phyloP scores from a whole-genome alignment of 2,329 filamentous ascomycete species.

The Colletotrichum lupini region DNA sequence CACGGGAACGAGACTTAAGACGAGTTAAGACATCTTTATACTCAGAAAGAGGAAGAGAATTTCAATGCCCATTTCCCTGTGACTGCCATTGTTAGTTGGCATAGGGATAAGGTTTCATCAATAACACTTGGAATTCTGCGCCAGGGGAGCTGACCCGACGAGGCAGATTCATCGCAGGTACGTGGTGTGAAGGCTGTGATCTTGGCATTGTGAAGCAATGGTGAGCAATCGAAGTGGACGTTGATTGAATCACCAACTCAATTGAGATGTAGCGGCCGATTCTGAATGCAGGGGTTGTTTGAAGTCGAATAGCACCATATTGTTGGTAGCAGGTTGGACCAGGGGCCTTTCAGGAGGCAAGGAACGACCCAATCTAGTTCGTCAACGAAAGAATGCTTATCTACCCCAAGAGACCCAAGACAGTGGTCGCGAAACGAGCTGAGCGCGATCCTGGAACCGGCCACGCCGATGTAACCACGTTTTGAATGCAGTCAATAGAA shows the following conservation, averaged over 20 bases:
- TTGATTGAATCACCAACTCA: neutral
- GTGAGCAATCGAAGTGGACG: neutral
- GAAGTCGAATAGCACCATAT: neutral
- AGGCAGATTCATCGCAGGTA: neutral
- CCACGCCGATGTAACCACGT: neutral
- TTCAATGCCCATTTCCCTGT: neutral
- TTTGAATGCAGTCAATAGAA: neutral
- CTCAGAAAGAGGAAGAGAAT: neutral
- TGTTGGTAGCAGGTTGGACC: constrained; percentile 9
- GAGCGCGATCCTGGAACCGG: neutral
- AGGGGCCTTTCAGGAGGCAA: neutral
- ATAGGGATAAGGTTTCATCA: neutral
- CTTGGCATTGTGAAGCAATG: neutral
- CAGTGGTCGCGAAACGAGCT: constrained; percentile 4
- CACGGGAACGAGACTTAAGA: neutral
- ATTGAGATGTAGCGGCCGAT: neutral
- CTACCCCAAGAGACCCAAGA: neutral
- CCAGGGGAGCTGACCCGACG: neutral
- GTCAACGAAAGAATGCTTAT: neutral
- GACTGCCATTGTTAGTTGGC: neutral
- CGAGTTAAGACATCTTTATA: neutral
- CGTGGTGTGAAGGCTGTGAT: neutral
- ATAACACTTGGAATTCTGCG: neutral
- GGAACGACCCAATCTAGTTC: neutral
- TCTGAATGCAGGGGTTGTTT: constrained; percentile 9